These are phyloP conservation scores for Phaseolus coccineus DNA, from an alignment of 331 rosid genomes.

Conservation along the genomic window DNA sequence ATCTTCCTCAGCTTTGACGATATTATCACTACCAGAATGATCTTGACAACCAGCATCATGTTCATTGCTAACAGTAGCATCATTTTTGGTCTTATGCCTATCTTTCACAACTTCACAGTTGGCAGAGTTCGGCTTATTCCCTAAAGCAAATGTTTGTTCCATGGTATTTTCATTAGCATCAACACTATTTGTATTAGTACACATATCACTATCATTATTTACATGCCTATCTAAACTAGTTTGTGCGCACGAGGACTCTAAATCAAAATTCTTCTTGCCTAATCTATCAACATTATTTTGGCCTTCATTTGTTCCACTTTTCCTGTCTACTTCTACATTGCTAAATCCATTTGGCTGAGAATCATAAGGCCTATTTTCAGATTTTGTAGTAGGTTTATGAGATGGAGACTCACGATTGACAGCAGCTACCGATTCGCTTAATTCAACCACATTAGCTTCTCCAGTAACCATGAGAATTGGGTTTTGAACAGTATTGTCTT, in stretches of 20 bases:
- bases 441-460: slow-evolving; percentile 49
- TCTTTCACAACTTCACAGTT: slow-evolving; percentile 54
- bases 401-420: slow-evolving; percentile 48
- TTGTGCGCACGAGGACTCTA: slow-evolving; percentile 67
- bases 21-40: slow-evolving; percentile 42
- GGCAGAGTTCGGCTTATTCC: slow-evolving; percentile 43
- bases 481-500: slow-evolving; percentile 47
- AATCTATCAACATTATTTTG: slow-evolving; percentile 59
- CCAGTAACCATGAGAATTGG: slow-evolving; percentile 48
- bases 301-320: slow-evolving; percentile 54
- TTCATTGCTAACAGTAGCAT: slow-evolving; percentile 44
- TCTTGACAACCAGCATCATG: slow-evolving; percentile 57
- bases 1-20: slow-evolving; percentile 54
- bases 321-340: slow-evolving; percentile 57
- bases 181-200: slow-evolving; percentile 54
- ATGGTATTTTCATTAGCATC: slow-evolving; percentile 55
- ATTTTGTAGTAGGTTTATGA: slow-evolving; percentile 47
- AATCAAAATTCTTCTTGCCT: slow-evolving; percentile 60
- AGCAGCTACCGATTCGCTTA: slow-evolving; percentile 49
- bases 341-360: slow-evolving; percentile 61
- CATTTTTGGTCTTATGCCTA: slow-evolving; percentile 42
- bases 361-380: slow-evolving; percentile 54
- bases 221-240: slow-evolving; percentile 73
- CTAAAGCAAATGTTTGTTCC: slow-evolving; percentile 54
- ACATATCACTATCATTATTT: slow-evolving; percentile 68